Percentiles rank a stretch among this genome's conserved stretches.
Evolutionary conservation across 345 rosid genomes (phyloP).

Genomic region (Linum trigynum): DNA sequence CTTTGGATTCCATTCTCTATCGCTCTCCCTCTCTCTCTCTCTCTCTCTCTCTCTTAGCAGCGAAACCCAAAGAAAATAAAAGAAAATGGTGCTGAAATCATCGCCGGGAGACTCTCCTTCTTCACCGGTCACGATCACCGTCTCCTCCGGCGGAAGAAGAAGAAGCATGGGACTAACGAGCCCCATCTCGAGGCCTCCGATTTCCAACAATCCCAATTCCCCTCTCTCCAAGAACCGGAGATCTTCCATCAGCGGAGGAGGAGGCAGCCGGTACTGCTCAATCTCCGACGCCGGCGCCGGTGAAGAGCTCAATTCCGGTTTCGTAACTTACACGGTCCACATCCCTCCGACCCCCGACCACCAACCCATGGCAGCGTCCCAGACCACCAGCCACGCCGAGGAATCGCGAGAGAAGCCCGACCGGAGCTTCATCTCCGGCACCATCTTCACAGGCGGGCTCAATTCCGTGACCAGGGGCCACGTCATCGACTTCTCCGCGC

Average conservation of each 20-base stretch:
- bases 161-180: slow-evolving; percentile 67
- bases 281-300: slow-evolving; percentile 37
- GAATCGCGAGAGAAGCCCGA: slow-evolving; percentile 26
- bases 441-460: slow-evolving; percentile 59
- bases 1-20: too few species aligned
- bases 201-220: slow-evolving; percentile 49
- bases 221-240: slow-evolving; percentile 43
- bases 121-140: slow-evolving; percentile 65
- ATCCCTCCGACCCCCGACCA: slow-evolving; percentile 77
- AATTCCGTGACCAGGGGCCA: slow-evolving; percentile 68
- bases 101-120: slow-evolving; percentile 43
- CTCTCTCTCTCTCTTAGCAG: too few species aligned
- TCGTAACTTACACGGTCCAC: slow-evolving; percentile 60
- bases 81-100: slow-evolving; percentile 46
- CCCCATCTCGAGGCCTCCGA: slow-evolving; percentile 50
- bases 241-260: slow-evolving; percentile 35
- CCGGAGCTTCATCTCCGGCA: slow-evolving; percentile 43
- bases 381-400: slow-evolving; percentile 34
- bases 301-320: slow-evolving; percentile 39
- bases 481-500: slow-evolving; percentile 36
- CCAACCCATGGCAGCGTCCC: slow-evolving; percentile 45
- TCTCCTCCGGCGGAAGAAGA: slow-evolving; percentile 51
- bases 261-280: slow-evolving; percentile 34
- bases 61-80: too few species aligned
- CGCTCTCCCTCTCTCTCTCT: too few species aligned